Evolutionary conservation across 371 early-diverging fungal species (phyloP).

Genomic region (Choanephora cucurbitarum): DNA sequence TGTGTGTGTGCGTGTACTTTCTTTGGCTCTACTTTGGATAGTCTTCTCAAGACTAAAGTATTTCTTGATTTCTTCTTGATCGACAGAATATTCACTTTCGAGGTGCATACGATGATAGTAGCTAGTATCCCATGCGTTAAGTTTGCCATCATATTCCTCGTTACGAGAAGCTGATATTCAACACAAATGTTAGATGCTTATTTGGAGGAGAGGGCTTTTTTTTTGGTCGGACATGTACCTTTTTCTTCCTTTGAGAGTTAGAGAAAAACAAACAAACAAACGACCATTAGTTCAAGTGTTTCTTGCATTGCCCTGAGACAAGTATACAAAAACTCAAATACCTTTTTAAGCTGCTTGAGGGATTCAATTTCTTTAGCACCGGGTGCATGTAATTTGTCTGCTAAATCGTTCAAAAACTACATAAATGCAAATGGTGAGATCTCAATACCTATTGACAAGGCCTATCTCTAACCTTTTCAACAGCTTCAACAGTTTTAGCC

Average conservation of each 20-base stretch:
- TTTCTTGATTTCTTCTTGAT: constrained; percentile 77
- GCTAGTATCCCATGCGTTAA: constrained; percentile 76
- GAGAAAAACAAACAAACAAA: too few species aligned
- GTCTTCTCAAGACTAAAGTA: constrained; percentile 71
- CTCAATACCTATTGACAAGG: background rate
- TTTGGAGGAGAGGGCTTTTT: too few species aligned
- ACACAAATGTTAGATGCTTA: too few species aligned
- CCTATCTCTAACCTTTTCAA: constrained; percentile 55
- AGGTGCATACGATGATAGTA: constrained; percentile 75
- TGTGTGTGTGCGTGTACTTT: too few species aligned
- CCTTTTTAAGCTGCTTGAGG: constrained; percentile 60
- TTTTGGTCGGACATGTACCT: too few species aligned
- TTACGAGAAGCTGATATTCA: constrained; percentile 42
- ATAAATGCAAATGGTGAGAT: background rate
- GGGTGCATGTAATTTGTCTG: constrained; percentile 54
- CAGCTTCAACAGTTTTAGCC: constrained; percentile 77
- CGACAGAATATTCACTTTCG: constrained; percentile 71
- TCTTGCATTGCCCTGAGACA: too few species aligned
- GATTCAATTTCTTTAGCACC: constrained; percentile 62
- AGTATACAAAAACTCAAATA: constrained; percentile 11
- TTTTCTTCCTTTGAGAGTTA: constrained; percentile 25
- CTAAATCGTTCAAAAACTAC: constrained; percentile 71
- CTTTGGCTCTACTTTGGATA: constrained; percentile 46
- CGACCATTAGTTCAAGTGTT: too few species aligned
- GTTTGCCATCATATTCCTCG: constrained; percentile 53